A percentile compares a stretch with the other conserved stretches of the same genome.
Evolutionary conservation across 345 rosid genomes (phyloP).

Genomic region (Microthlaspi erraticum): DNA sequence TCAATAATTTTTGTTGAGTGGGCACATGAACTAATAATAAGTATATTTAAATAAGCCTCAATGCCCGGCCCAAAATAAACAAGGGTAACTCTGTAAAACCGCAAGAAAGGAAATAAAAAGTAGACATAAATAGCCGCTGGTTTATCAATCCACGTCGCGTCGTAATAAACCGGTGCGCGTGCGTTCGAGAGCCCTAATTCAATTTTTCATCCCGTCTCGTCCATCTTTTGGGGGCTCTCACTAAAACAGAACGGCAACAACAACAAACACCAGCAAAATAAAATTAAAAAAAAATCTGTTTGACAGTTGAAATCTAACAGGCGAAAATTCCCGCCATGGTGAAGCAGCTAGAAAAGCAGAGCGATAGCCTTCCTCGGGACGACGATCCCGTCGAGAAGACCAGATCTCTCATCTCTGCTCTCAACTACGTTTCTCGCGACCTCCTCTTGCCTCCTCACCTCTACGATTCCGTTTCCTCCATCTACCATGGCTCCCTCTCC

Average conservation of each 20-base stretch:
- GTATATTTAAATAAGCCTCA: not conserved
- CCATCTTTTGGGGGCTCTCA: not conserved
- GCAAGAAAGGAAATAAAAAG: no score
- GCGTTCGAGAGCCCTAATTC: not conserved
- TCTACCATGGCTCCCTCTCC: conserved; percentile 68
- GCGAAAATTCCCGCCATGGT: conserved; percentile 77
- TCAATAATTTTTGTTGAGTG: not conserved
- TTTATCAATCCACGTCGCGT: not conserved
- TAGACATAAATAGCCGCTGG: no score
- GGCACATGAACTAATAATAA: not conserved
- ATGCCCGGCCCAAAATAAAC: not conserved
- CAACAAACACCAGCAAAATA: not conserved
- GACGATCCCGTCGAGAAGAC: conserved; percentile 57
- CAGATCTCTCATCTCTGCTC: conserved; percentile 81
- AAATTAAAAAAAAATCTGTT: not conserved
- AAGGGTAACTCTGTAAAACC: conserved; percentile 1
- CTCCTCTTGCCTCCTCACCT: conserved; percentile 87
- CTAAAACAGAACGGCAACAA: not conserved
- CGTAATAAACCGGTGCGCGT: not conserved
- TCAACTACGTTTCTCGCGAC: conserved; percentile 83
- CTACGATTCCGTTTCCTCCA: conserved; percentile 66
- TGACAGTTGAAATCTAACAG: conserved; percentile 39
- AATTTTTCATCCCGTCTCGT: not conserved
- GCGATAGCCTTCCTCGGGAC: conserved; percentile 22
- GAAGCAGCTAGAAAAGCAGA: conserved; percentile 57